Conservation (phyloP, 2,329 filamentous ascomycete species). For the Penicillium frequentans region DNA sequence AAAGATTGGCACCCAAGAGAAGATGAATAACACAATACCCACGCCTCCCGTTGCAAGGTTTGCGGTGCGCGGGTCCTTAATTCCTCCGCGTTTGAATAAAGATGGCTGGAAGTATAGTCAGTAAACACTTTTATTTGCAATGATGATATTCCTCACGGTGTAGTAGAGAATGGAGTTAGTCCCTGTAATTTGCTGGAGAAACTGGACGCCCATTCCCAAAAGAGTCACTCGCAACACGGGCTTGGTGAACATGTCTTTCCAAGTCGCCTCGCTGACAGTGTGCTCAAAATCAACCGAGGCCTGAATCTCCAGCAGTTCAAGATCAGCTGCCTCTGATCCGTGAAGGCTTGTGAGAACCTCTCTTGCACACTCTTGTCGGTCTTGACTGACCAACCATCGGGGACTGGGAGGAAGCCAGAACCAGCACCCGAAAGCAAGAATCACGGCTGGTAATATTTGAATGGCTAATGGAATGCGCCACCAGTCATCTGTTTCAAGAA, state of each 20-base stretch:
- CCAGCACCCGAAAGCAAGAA: conserved; percentile 17
- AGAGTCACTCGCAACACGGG: conserved; percentile 17
- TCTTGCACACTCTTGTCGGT: conserved; percentile 18
- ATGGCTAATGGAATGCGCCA: conserved; percentile 22
- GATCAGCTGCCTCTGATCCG: conserved; percentile 14
- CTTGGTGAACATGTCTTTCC: conserved; percentile 16
- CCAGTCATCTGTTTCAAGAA: conserved; percentile 16
- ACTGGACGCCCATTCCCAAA: conserved; percentile 18
- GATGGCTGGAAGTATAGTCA: conserved; percentile 10
- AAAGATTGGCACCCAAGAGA: conserved; percentile 18
- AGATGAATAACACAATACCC: conserved; percentile 15
- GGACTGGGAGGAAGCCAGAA: conserved; percentile 19
- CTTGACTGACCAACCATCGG: conserved; percentile 21
- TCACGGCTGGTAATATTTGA: conserved; percentile 16
- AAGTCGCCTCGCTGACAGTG: conserved; percentile 10
- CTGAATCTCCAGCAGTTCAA: conserved; percentile 20
- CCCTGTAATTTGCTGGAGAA: conserved; percentile 20
- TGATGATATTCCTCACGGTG: conserved; percentile 5
- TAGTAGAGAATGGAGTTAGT: conserved; percentile 23
- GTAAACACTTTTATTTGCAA: not conserved
- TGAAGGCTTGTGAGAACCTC: conserved; percentile 20
- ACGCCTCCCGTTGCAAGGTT: conserved; percentile 19
- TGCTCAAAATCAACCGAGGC: conserved; percentile 17
- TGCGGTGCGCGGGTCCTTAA: conserved; percentile 11
- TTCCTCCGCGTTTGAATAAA: conserved; percentile 19